Evolutionary conservation across 306 rosid genomes (phyloP), one percentile per base, ranked within the genome.

Genomic region (Hippophae gyantsensis): DNA sequence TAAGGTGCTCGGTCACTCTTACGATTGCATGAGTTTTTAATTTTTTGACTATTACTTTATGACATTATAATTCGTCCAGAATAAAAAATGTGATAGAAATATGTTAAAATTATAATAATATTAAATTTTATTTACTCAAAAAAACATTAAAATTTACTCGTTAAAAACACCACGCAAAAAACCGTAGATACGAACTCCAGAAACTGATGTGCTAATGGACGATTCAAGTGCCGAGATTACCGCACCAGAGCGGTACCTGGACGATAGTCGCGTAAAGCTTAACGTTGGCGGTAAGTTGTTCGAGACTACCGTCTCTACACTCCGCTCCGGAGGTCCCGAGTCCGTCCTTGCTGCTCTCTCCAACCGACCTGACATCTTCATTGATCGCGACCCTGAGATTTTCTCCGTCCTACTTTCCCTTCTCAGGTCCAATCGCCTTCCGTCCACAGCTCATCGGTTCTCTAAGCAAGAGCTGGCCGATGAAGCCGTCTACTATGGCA

Each of bases 271-370:
- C 3, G 67, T 90, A 68, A 87, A 81, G 72, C 85, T 90, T 68
- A 90, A 87, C 89, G 95, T 90, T 5, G 98, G 98, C 25, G 95
- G 95, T 0, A 79, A 83, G 76, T 82, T 77, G 69, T 87, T 90
- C 77, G 92, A 87, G 68, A 83, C 98, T 3, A 90, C 95, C 1
- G 56, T 79, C 7, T 66, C 96, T 0, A 85, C 95, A 7, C 61
- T 83, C 70, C 98, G 74, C 6, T 73, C 89, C 10, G 95, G 89
- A 45, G 92, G 89, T 43, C 73, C 83, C 8, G 92, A 90, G 7
- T 87, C 95, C 0, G 90, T 90, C 42, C 71, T 90, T n/a, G 72
- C 63, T 42, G 84, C 84, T 8, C 83, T 90, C 41, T 83, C 98
- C 3, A 62, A 58, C 78, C 90, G 95, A 10, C 48, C 42, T 1